These are phyloP conservation scores for Cladophialophora psammophila DNA, from an alignment of 2,329 filamentous ascomycete genomes.

Conservation along the genomic window DNA sequence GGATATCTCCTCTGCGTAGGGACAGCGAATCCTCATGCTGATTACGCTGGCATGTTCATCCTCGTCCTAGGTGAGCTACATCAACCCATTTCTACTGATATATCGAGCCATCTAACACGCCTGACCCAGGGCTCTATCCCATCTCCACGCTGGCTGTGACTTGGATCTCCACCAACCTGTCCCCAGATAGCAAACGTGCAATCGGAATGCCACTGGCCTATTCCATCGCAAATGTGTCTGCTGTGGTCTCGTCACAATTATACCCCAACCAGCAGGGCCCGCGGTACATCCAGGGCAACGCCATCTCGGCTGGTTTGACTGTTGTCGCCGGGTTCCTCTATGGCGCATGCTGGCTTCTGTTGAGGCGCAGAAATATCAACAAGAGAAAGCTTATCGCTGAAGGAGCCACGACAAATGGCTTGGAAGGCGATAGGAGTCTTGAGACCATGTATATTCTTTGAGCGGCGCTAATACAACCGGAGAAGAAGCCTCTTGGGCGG, in stretches of 20 bases:
- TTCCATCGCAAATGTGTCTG: constrained; percentile 43
- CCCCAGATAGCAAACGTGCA: constrained; percentile 47
- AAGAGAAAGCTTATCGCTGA: constrained; percentile 44
- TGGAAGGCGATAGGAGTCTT: constrained; percentile 41
- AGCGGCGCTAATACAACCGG: not conserved
- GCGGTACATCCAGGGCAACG: constrained; percentile 44
- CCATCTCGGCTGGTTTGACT: constrained; percentile 41
- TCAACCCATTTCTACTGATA: not conserved
- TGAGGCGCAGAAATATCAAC: constrained; percentile 41
- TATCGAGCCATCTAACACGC: constrained; percentile 15
- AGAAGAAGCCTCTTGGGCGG: no score
- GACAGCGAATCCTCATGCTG: constrained; percentile 42
- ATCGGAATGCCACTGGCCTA: constrained; percentile 45
- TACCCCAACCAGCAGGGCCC: constrained; percentile 46
- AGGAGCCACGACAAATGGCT: constrained; percentile 42
- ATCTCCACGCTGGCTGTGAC: constrained; percentile 42
- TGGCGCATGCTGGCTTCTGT: constrained; percentile 42
- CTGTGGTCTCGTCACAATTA: constrained; percentile 45
- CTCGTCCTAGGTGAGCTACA: constrained; percentile 27
- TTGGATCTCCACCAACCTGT: constrained; percentile 47
- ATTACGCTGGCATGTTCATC: constrained; percentile 48
- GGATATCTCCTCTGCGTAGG: constrained; percentile 48
- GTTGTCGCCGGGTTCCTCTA: constrained; percentile 40
- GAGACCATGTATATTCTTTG: constrained; percentile 42
- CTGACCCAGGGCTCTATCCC: constrained; percentile 41